These are phyloP conservation scores for Fusarium dlaminii DNA, from an alignment of 2,329 filamentous ascomycete genomes.

Conservation along the genomic window DNA sequence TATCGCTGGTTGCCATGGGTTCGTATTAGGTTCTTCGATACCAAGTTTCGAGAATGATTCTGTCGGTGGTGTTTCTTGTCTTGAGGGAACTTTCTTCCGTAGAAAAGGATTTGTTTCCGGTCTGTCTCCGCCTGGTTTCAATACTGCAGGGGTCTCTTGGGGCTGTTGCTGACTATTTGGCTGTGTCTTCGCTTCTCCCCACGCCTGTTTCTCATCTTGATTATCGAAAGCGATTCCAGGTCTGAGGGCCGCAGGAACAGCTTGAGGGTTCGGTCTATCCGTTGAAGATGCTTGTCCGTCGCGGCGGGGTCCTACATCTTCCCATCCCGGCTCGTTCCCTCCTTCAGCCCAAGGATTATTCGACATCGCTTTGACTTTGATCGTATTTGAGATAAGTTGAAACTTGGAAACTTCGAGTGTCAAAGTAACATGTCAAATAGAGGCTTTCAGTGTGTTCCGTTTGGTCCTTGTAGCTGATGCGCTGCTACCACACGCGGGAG, in stretches of 20 bases:
- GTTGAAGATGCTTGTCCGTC: constrained; percentile 8
- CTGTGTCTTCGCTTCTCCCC: constrained; percentile 43
- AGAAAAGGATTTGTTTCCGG: constrained; percentile 64
- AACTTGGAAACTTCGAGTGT: neutral
- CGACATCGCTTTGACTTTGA: constrained; percentile 15
- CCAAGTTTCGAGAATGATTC: constrained; percentile 55
- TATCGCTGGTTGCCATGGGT: constrained; percentile 47
- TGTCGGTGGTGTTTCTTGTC: constrained; percentile 43
- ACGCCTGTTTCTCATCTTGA: constrained; percentile 46
- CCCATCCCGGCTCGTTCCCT: constrained; percentile 35
- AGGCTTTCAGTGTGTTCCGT: neutral
- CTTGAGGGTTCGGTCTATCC: neutral
- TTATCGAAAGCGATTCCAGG: constrained; percentile 43
- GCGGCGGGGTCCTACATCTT: constrained; percentile 35
- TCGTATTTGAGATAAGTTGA: constrained; percentile 4
- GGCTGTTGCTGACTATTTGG: constrained; percentile 1
- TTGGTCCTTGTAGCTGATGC: constrained; percentile 9
- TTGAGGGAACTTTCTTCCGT: constrained; percentile 55
- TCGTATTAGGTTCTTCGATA: constrained; percentile 53
- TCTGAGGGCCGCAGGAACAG: constrained; percentile 46
- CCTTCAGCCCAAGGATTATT: constrained; percentile 42
- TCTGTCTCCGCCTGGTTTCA: constrained; percentile 48
- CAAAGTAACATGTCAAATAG: constrained; percentile 23
- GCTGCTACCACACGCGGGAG: constrained; percentile 14
- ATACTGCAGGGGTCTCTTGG: constrained; percentile 44